Conservation (phyloP, 2,329 filamentous ascomycete genomes). For the Alternaria viburni region DNA sequence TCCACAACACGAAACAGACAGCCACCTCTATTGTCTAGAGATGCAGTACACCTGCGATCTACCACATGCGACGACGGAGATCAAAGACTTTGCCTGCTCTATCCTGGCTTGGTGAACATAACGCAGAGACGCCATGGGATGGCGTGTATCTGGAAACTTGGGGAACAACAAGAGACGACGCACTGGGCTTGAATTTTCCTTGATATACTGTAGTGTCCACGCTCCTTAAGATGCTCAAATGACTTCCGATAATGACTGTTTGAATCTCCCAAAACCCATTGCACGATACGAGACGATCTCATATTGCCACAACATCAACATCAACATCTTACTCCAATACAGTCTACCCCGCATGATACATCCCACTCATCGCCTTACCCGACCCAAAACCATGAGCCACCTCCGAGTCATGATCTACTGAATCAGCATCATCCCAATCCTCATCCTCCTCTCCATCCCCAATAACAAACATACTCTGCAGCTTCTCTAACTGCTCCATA, state of each 20-base stretch:
- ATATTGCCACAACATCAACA: no score
- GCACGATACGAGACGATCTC: no score
- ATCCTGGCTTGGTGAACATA: background rate
- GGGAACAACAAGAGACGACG: no score
- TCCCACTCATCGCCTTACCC: background rate
- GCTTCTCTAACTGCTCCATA: background rate
- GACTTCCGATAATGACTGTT: no score
- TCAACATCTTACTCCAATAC: no score
- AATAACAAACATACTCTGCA: background rate
- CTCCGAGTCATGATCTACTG: no score
- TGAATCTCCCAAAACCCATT: no score
- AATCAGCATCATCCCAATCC: background rate
- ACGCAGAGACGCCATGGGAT: no score
- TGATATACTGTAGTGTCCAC: background rate
- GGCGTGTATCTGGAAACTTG: no score
- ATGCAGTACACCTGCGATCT: background rate
- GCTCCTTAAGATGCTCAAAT: background rate
- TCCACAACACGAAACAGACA: background rate
- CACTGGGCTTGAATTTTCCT: background rate
- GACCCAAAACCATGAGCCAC: background rate
- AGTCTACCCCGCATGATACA: background rate
- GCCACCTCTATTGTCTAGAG: background rate
- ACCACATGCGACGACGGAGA: background rate
- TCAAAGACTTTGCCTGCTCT: background rate
- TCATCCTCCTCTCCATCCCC: background rate